Conservation (phyloP, 768 basidiomycete genomes). For the Boletus fagicola region DNA sequence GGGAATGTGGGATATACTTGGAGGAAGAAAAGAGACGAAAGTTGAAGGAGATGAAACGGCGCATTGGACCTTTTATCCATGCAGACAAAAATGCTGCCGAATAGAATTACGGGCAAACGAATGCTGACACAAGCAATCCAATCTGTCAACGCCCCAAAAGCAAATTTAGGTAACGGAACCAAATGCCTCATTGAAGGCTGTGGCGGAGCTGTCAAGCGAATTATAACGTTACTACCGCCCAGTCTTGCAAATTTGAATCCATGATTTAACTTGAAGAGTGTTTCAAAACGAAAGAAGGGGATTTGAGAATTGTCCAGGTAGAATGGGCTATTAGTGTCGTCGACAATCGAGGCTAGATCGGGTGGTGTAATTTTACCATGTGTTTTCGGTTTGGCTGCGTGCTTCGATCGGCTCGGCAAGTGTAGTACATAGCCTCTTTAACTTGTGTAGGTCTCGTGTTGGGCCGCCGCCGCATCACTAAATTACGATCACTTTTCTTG, state of each 20-base stretch:
- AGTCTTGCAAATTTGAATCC: background rate
- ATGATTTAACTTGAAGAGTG: too few relatives aligned
- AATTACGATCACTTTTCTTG: too few relatives aligned
- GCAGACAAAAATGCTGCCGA: constrained; percentile 15
- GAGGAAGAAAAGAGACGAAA: background rate
- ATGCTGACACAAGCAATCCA: constrained; percentile 22
- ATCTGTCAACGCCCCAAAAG: background rate
- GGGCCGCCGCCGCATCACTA: too few relatives aligned
- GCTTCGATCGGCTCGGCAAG: background rate
- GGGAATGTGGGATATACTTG: background rate
- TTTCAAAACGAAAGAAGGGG: background rate
- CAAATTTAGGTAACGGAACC: background rate
- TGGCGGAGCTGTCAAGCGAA: too few relatives aligned
- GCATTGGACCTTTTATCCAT: constrained; percentile 19
- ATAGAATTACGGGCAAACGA: constrained; percentile 13
- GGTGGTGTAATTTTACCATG: background rate
- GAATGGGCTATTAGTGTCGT: too few relatives aligned
- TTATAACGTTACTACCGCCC: too few relatives aligned
- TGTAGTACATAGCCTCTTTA: too few relatives aligned
- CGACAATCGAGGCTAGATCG: background rate
- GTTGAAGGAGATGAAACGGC: background rate
- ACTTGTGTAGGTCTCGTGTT: too few relatives aligned
- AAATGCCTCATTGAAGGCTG: too few relatives aligned
- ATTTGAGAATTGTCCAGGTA: background rate
- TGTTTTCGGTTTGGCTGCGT: background rate